Evolutionary conservation across 495 filamentous ascomycete genomes (phyloP), one percentile per base, ranked within the genome.

Genomic region (Annulohypoxylon maeteangense): DNA sequence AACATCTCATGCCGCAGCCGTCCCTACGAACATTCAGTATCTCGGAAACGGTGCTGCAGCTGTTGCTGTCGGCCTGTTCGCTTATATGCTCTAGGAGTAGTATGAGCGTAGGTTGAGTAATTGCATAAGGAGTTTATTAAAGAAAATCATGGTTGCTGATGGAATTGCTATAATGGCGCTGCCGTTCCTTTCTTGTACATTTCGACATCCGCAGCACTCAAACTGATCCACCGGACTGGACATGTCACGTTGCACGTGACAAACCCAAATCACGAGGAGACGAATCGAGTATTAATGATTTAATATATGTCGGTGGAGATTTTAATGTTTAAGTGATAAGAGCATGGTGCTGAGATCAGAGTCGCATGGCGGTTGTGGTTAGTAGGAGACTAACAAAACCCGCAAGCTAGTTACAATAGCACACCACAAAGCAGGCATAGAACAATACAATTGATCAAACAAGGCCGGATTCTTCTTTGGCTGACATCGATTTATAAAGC

Each of bases 31-130:
- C 34, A 62, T 69, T 20, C 70, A 75, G 59, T 71, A 77, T 62
- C 62, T 78, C 42, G 81, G 80, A 44, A 78, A 77, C 51, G 77
- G 78, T 20, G 78, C 74, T 20, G 69, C 80, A 1, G 81, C 76
- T 31, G 79, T 75, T 29, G 75, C 76, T 31, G 45, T 78, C 16
- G 80, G 77, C 68, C 62, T 78, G 23, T 76, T 78, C 55, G 80
- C 78, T 54, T 80, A 78, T 25, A 76, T 78, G 61, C 70, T 77
- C 68, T 75, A 80, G 70, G 45, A 71, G 12, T 38, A 45, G 44
- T 47, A 57, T 72, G 48, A 63, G 50, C 57, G 44, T 48, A 51
- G 59, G 47, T 18, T 60, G 31, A 36, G 25, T 16, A 32, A 29
- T 53, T 54, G 38, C 38, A 29, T 56, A 50, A 53, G 48, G 27